Evolutionary conservation across 257 asterid genomes (phyloP).

Genomic region (Petunia secreta): DNA sequence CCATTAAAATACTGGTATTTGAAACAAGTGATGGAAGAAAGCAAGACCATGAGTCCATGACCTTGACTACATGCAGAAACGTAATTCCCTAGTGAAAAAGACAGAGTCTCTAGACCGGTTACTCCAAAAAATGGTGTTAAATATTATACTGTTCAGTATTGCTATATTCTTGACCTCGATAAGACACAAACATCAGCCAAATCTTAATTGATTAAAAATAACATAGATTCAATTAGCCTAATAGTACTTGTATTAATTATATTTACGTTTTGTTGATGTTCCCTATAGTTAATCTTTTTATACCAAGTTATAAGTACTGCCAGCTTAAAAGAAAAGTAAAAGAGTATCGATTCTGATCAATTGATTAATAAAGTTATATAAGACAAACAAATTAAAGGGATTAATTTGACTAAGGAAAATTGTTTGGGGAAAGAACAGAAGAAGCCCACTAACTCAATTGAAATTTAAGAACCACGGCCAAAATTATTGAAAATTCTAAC

Average conservation of each 20-base stretch:
- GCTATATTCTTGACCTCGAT: slow-evolving; percentile 28
- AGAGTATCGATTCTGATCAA: neutral
- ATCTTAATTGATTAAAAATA: slow-evolving; percentile 28
- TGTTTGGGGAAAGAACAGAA: slow-evolving; percentile 11
- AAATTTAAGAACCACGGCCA: slow-evolving; percentile 30
- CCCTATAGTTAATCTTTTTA: neutral
- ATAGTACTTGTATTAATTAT: neutral
- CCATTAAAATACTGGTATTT: neutral
- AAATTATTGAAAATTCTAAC: slow-evolving; percentile 5
- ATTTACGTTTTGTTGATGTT: slow-evolving; percentile 22
- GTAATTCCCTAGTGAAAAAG: neutral
- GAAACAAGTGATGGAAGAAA: neutral
- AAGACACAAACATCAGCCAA: slow-evolving; percentile 33
- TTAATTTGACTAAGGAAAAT: slow-evolving; percentile 14
- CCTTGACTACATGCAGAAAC: slow-evolving; percentile 17
- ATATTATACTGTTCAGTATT: slow-evolving; percentile 1
- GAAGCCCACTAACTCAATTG: slow-evolving; percentile 40
- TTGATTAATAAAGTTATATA: neutral
- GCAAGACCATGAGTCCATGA: neutral
- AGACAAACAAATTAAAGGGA: neutral
- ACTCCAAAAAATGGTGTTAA: slow-evolving; percentile 20
- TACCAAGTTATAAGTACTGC: neutral
- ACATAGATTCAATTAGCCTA: slow-evolving; percentile 15
- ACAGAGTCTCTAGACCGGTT: slow-evolving; percentile 17
- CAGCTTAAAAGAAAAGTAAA: slow-evolving; percentile 1